These are phyloP conservation scores for Trichoderma koningiopsis DNA, from an alignment of 2,329 filamentous ascomycete genomes.

Conservation along the genomic window DNA sequence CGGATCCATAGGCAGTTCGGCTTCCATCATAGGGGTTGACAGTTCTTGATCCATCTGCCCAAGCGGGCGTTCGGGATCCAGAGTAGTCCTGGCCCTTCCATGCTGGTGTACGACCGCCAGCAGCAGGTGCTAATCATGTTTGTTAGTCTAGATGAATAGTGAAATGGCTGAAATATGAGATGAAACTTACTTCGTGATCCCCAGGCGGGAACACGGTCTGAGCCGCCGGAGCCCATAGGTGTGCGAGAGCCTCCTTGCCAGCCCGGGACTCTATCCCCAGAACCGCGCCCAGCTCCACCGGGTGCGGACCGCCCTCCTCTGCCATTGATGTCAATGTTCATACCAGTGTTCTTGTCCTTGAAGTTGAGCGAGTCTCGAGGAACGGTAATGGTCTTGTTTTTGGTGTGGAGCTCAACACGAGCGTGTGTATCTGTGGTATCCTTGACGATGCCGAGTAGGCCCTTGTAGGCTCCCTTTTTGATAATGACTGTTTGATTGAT, in stretches of 20 bases:
- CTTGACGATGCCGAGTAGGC: slow-evolving; percentile 91
- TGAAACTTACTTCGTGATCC: slow-evolving; percentile 65
- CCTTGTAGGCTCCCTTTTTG: slow-evolving; percentile 86
- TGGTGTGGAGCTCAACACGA: slow-evolving; percentile 90
- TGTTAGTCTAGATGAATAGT: slow-evolving; percentile 32
- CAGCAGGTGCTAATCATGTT: slow-evolving; percentile 53
- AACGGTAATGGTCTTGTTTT: slow-evolving; percentile 87
- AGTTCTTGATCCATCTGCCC: slow-evolving; percentile 68
- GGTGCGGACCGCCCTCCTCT: slow-evolving; percentile 43
- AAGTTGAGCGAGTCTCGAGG: slow-evolving; percentile 79
- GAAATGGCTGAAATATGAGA: not conserved
- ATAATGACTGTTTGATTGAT: slow-evolving; percentile 92
- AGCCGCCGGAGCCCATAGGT: slow-evolving; percentile 60
- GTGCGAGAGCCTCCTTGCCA: slow-evolving; percentile 71
- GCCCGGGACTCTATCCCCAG: slow-evolving; percentile 50
- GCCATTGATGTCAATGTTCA: slow-evolving; percentile 70
- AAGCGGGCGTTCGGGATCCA: slow-evolving; percentile 69
- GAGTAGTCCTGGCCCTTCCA: slow-evolving; percentile 58
- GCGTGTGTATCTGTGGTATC: slow-evolving; percentile 86
- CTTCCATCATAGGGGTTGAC: slow-evolving; percentile 72
- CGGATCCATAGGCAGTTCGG: slow-evolving; percentile 76
- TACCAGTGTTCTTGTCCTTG: slow-evolving; percentile 81
- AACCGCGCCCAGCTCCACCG: slow-evolving; percentile 49
- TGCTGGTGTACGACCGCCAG: slow-evolving; percentile 62
- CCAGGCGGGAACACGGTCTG: slow-evolving; percentile 77